These are phyloP conservation scores for Fusarium falciforme DNA, from an alignment of 2,329 filamentous ascomycete genomes.

Conservation along the genomic window DNA sequence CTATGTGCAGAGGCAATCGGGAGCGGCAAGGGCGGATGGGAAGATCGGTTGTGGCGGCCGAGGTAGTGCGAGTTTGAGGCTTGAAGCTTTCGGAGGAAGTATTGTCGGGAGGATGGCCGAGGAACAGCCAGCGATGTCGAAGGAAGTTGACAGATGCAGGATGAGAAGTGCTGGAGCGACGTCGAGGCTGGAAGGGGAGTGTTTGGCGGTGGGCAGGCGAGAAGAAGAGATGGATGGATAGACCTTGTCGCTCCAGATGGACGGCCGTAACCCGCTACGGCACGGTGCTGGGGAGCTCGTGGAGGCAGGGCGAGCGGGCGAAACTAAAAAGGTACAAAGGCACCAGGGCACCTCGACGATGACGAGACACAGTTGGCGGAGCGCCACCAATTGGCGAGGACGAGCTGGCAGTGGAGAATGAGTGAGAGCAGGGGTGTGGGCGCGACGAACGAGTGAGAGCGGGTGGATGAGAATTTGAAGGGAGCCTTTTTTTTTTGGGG, in stretches of 20 bases:
- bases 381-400: conserved; percentile 42
- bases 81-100: conserved; percentile 4
- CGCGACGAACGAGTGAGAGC: conserved; percentile 34
- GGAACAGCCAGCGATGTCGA: conserved; percentile 13
- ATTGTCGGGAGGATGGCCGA: conserved; percentile 5
- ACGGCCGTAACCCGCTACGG: conserved; percentile 32
- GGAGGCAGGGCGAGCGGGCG: conserved; percentile 41
- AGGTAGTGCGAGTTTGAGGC: conserved; percentile 9
- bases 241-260: conserved; percentile 39
- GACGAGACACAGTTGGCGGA: conserved; percentile 43
- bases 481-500: conserved; percentile 17
- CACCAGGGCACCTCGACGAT: conserved; percentile 43
- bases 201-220: conserved; percentile 40
- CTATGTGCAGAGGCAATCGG: conserved; percentile 29
- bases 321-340: conserved; percentile 40
- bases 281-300: conserved; percentile 37
- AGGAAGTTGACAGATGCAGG: conserved; percentile 14
- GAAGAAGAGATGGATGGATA: conserved; percentile 38
- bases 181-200: conserved; percentile 38
- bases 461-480: conserved; percentile 33
- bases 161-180: conserved; percentile 24
- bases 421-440: conserved; percentile 39
- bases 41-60: conserved; percentile 32
- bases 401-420: conserved; percentile 37
- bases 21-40: conserved; percentile 30